These are phyloP conservation scores for Neurospora hispaniola DNA, from an alignment of 495 filamentous ascomycete genomes.

Conservation along the genomic window DNA sequence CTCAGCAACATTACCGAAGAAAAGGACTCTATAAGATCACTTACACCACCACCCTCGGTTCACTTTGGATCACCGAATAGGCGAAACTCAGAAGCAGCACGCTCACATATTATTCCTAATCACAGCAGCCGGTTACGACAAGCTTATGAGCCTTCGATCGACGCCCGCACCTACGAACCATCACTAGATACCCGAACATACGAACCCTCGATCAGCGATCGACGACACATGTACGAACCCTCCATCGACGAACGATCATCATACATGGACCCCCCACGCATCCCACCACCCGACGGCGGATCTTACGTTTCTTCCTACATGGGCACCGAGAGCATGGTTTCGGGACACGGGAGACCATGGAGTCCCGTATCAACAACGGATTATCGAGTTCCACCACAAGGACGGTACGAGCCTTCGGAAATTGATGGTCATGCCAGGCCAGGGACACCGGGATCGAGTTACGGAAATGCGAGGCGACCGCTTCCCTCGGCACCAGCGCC, in stretches of 20 bases:
- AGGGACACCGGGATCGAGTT: constrained; percentile 69
- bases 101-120: neutral
- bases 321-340: constrained; percentile 14
- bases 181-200: constrained; percentile 16
- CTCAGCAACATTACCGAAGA: neutral
- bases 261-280: constrained; percentile 31
- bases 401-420: constrained; percentile 72
- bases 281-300: constrained; percentile 33
- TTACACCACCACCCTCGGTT: constrained; percentile 2
- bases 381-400: neutral
- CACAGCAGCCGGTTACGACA: constrained; percentile 26
- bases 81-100: constrained; percentile 6
- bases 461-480: constrained; percentile 76
- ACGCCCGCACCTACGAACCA: constrained; percentile 20
- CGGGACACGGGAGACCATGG: neutral
- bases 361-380: neutral
- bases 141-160: constrained; percentile 40
- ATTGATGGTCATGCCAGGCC: constrained; percentile 83
- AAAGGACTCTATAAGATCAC: neutral
- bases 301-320: constrained; percentile 32
- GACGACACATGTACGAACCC: constrained; percentile 2
- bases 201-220: constrained; percentile 23
- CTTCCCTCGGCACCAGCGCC: constrained; percentile 90
- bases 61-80: constrained; percentile 26
- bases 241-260: constrained; percentile 14